Percentiles rank a stretch among this genome's conserved stretches.
phyloP scores from a whole-genome alignment of 352 stramenopile species.

The Phytophthora sojae region DNA sequence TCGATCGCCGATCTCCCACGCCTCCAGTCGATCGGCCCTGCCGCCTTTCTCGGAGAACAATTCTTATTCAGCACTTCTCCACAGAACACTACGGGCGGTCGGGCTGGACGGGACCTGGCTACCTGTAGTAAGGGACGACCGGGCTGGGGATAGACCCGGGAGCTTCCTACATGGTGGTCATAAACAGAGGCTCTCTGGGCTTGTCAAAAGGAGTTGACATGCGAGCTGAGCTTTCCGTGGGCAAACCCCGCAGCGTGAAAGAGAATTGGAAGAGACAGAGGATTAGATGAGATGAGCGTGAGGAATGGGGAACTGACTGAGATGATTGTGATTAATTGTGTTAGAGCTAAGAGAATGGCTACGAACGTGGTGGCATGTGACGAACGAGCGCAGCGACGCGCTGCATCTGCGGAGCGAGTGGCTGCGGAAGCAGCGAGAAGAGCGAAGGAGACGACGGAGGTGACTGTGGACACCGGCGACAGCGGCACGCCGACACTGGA shows the following conservation, averaged over 20 bases:
- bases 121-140: no score
- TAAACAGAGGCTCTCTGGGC: background rate
- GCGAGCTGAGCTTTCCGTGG: background rate
- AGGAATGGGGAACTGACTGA: background rate
- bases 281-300: no score
- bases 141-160: no score
- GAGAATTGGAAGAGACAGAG: background rate
- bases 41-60: no score
- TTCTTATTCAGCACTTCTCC: no score
- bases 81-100: no score
- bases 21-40: no score
- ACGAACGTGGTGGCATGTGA: background rate
- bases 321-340: background rate
- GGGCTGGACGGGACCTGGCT: no score
- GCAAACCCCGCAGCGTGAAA: background rate
- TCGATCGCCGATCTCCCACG: no score
- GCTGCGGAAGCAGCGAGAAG: no score
- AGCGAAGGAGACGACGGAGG: background rate
- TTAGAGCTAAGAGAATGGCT: background rate
- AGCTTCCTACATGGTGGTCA: background rate
- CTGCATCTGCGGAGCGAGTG: background rate
- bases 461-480: background rate
- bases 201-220: background rate
- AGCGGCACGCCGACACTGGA: background rate
- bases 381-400: background rate